These are phyloP conservation scores for Aureobasidium subglaciale DNA, from an alignment of 2,329 filamentous ascomycete species.

Conservation along the genomic window DNA sequence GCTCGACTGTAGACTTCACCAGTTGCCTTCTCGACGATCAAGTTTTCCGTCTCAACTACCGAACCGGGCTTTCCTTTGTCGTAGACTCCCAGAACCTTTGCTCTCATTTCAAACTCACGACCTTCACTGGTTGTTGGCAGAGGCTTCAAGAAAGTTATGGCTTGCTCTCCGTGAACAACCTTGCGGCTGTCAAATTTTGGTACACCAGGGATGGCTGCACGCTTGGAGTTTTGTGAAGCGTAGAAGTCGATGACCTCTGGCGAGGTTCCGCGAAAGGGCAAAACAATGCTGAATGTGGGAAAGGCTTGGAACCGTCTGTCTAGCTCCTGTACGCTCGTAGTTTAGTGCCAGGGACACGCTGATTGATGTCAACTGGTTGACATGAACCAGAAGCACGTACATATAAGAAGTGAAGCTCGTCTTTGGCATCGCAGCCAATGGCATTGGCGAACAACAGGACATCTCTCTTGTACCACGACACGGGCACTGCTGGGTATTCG, in stretches of 20 bases:
- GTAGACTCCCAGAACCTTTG: slow-evolving; percentile 76
- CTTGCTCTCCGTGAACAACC: slow-evolving; percentile 78
- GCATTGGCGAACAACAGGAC: slow-evolving; percentile 82
- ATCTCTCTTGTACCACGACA: slow-evolving; percentile 84
- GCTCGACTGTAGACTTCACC: slow-evolving; percentile 66
- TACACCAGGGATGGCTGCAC: slow-evolving; percentile 60
- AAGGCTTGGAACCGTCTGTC: slow-evolving; percentile 82
- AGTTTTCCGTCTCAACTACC: slow-evolving; percentile 71
- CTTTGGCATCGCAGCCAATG: slow-evolving; percentile 67
- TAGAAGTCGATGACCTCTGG: slow-evolving; percentile 83
- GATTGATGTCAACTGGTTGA: background rate
- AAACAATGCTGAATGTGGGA: slow-evolving; percentile 77
- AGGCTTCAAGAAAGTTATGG: slow-evolving; percentile 67
- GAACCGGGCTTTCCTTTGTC: slow-evolving; percentile 82
- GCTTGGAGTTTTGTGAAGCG: slow-evolving; percentile 51
- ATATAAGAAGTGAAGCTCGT: slow-evolving; percentile 90
- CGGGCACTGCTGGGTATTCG: slow-evolving; percentile 28
- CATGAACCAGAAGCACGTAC: slow-evolving; percentile 42
- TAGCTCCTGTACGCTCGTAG: slow-evolving; percentile 55
- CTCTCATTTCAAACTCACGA: slow-evolving; percentile 66
- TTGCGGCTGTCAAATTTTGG: slow-evolving; percentile 68
- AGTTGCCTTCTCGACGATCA: slow-evolving; percentile 62
- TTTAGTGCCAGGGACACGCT: too few species aligned
- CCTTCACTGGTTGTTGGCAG: slow-evolving; percentile 66
- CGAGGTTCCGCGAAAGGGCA: slow-evolving; percentile 72